phyloP scores from a whole-genome alignment of 192 early-diverging fungal genomes.

The Entomortierella beljakovae region DNA sequence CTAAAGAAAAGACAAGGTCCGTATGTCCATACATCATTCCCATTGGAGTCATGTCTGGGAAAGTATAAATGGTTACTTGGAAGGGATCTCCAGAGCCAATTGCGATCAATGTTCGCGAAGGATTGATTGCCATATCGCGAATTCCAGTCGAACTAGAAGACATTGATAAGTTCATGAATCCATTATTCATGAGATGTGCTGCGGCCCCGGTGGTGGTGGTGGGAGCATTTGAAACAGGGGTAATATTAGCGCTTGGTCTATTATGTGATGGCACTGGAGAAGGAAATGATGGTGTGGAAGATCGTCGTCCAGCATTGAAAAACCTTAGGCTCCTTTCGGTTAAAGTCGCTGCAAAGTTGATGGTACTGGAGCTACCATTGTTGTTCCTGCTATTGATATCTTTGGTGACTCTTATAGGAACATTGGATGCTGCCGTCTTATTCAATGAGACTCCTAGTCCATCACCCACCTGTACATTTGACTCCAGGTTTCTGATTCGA shows the following conservation, averaged over 20 bases:
- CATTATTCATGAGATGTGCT: not conserved
- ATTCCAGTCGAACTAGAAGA: constrained; percentile 55
- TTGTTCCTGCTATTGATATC: not conserved
- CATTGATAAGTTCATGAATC: not conserved
- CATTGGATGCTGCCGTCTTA: not conserved
- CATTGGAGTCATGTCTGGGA: constrained; percentile 69
- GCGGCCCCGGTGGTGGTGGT: not conserved
- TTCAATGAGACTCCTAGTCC: not conserved
- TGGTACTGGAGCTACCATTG: not conserved
- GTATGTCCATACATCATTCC: constrained; percentile 70
- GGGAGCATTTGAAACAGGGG: not conserved
- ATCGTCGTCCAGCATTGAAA: constrained; percentile 26
- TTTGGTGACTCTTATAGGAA: not conserved
- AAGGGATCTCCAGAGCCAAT: constrained; percentile 69
- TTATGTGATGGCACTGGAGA: not conserved
- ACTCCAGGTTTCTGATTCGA: not conserved
- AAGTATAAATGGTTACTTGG: constrained; percentile 68
- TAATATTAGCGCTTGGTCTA: not conserved
- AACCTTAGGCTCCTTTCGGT: constrained; percentile 27
- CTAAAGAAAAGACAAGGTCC: constrained; percentile 75
- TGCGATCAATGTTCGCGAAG: constrained; percentile 70
- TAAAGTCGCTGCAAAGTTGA: constrained; percentile 13
- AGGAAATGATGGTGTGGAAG: constrained; percentile 38
- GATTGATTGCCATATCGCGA: constrained; percentile 71
- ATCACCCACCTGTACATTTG: not conserved